These are phyloP conservation scores for Margaritispora aquatica DNA, from an alignment of 495 filamentous ascomycete genomes.

Conservation along the genomic window DNA sequence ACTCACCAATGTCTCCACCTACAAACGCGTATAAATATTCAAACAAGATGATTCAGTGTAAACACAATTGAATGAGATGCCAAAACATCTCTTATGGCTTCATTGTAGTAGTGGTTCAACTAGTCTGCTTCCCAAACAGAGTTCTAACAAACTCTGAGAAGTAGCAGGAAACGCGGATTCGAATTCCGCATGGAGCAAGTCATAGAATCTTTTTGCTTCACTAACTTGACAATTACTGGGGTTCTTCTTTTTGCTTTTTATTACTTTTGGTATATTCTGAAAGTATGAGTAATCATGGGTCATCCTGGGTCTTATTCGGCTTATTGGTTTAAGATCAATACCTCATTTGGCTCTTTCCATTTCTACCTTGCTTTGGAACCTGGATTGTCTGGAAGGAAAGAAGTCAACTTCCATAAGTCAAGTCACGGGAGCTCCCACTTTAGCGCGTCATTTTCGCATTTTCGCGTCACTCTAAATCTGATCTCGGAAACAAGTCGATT, in stretches of 20 bases:
- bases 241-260: neutral
- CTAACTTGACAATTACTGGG: neutral
- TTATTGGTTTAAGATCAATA: too few relatives aligned
- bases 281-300: too few relatives aligned
- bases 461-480: neutral
- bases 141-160: neutral
- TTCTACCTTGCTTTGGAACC: too few relatives aligned
- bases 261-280: too few relatives aligned
- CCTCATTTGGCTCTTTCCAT: too few relatives aligned
- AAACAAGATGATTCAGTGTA: neutral
- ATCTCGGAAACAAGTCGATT: too few relatives aligned
- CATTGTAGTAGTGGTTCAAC: slow-evolving; percentile 26
- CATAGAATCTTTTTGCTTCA: neutral
- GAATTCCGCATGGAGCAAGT: neutral
- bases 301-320: too few relatives aligned
- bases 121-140: slow-evolving; percentile 21
- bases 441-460: neutral
- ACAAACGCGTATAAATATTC: neutral
- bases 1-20: neutral
- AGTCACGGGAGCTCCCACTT: neutral
- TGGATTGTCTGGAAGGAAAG: too few relatives aligned
- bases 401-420: neutral
- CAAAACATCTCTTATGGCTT: slow-evolving; percentile 1
- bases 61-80: neutral
- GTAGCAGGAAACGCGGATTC: slow-evolving; percentile 23